Evolutionary conservation across 2,329 filamentous ascomycete genomes (phyloP).

Genomic region (Colletotrichum endophyticum): DNA sequence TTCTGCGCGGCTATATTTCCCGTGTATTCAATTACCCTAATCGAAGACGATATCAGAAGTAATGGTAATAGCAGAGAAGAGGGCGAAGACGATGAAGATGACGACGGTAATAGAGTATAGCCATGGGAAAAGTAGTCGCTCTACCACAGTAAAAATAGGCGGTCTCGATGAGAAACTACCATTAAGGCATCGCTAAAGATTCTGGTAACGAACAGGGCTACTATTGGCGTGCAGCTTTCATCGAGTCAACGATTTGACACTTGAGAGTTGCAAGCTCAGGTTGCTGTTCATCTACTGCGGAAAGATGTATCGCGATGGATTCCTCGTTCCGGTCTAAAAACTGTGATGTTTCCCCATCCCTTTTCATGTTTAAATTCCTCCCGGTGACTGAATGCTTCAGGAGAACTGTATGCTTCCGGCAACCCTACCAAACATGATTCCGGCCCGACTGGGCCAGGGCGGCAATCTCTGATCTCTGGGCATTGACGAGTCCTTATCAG

Average conservation of each 20-base stretch:
- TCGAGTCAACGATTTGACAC: background rate
- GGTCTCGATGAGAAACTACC: background rate
- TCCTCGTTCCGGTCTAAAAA: background rate
- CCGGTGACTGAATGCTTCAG: background rate
- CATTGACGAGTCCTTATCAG: background rate
- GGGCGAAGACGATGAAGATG: no score
- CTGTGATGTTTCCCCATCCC: accelerated
- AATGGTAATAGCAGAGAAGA: no score
- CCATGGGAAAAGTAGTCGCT: no score
- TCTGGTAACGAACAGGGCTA: background rate
- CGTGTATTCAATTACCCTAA: no score
- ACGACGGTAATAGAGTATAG: no score
- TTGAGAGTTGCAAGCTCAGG: background rate
- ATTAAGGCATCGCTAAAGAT: background rate
- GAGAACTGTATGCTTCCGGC: background rate
- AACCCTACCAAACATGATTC: background rate
- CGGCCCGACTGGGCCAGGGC: background rate
- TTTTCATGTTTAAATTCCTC: background rate
- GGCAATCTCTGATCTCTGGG: background rate
- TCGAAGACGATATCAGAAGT: no score
- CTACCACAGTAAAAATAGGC: no score
- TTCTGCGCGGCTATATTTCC: no score
- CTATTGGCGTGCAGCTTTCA: background rate
- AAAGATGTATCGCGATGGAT: background rate
- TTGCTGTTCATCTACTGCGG: background rate